A percentile compares a stretch with the other conserved stretches of the same genome.
Conservation (phyloP, 169 alveolate genomes). For the Plasmodium berghei region DNA sequence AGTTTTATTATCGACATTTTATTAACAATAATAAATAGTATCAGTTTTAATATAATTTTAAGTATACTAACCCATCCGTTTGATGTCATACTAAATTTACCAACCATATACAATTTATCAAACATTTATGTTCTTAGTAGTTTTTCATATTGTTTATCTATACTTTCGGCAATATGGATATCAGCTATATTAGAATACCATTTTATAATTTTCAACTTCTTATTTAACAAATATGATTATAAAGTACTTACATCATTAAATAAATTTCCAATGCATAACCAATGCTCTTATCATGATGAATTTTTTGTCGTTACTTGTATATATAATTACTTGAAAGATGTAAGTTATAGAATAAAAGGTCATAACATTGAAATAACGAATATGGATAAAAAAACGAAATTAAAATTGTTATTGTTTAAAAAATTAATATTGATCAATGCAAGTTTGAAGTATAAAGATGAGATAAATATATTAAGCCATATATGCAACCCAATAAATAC, state of each 20-base stretch:
- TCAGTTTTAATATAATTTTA: slow-evolving; percentile 44
- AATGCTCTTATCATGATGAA: slow-evolving; percentile 72
- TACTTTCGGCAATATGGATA: slow-evolving; percentile 75
- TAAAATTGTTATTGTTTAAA: slow-evolving; percentile 63
- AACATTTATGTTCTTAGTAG: slow-evolving; percentile 63
- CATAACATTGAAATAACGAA: slow-evolving; percentile 69
- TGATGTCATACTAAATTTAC: slow-evolving; percentile 70
- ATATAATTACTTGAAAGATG: slow-evolving; percentile 59
- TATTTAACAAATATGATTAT: slow-evolving; percentile 68
- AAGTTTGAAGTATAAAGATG: slow-evolving; percentile 74
- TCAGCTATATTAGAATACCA: slow-evolving; percentile 67
- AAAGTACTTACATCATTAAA: slow-evolving; percentile 58
- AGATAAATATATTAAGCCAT: slow-evolving; percentile 64
- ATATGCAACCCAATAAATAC: slow-evolving; percentile 70
- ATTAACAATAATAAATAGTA: slow-evolving; percentile 65
- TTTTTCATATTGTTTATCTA: slow-evolving; percentile 66
- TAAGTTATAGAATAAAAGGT: slow-evolving; percentile 64
- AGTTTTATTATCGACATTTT: slow-evolving; percentile 60
- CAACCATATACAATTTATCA: slow-evolving; percentile 66
- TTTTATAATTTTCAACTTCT: slow-evolving; percentile 63
- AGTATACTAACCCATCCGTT: slow-evolving; percentile 65
- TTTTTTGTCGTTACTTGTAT: slow-evolving; percentile 71
- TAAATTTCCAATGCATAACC: slow-evolving; percentile 68
- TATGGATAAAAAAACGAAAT: slow-evolving; percentile 68
- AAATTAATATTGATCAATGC: slow-evolving; percentile 58